Conservation (phyloP, 768 basidiomycete species). For the Pleurotus pulmonarius region DNA sequence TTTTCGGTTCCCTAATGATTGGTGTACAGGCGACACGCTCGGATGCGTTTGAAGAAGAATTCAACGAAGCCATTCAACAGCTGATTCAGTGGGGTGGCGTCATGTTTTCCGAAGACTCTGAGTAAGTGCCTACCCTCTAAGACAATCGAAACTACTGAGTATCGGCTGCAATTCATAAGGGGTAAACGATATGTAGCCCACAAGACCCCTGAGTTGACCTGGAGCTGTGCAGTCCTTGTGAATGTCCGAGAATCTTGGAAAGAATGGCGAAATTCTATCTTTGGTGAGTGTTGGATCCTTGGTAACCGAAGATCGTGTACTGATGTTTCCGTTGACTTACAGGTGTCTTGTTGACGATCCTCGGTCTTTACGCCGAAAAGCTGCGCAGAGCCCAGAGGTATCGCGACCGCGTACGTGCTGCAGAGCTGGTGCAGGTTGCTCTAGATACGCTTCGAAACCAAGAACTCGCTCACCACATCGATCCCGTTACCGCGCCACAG, state of each 20-base stretch:
- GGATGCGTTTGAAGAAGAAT: conserved; percentile 64
- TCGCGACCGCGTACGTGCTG: conserved; percentile 61
- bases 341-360: conserved; percentile 29
- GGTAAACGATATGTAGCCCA: conserved; percentile 75
- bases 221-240: conserved; percentile 63
- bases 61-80: conserved; percentile 76
- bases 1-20: conserved; percentile 2
- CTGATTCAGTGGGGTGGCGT: conserved; percentile 72
- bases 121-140: conserved; percentile 41
- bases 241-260: conserved; percentile 64
- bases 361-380: conserved; percentile 28
- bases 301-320: conserved; percentile 6
- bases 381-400: conserved; percentile 45
- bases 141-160: conserved; percentile 9
- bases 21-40: conserved; percentile 48
- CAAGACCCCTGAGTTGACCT: conserved; percentile 61
- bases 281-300: conserved; percentile 41
- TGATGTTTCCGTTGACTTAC: conserved; percentile 16
- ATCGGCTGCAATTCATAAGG: conserved; percentile 31
- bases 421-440: conserved; percentile 73
- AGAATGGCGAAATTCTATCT: conserved; percentile 60
- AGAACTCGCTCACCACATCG: conserved; percentile 77
- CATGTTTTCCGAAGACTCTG: conserved; percentile 57
- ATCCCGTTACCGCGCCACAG: conserved; percentile 69
- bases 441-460: conserved; percentile 80